Evolutionary conservation across 495 filamentous ascomycete genomes (phyloP).

Genomic region (Penicillium turbatum): DNA sequence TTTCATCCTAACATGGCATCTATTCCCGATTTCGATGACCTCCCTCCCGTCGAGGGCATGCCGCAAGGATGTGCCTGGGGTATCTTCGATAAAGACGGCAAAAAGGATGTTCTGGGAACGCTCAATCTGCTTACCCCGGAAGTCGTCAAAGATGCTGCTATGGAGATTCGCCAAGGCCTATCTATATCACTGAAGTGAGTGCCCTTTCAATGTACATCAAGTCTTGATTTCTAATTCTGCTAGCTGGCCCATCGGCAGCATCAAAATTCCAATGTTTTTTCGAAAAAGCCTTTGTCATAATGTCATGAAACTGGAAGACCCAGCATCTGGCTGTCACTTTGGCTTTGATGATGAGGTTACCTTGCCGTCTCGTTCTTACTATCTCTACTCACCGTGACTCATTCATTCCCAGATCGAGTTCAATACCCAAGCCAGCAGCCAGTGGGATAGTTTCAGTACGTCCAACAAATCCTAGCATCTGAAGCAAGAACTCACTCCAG

Average conservation of each 20-base stretch:
- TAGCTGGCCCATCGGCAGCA: constrained; percentile 41
- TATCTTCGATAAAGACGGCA: constrained; percentile 56
- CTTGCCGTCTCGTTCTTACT: not conserved
- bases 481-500: not conserved
- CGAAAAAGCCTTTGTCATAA: constrained; percentile 51
- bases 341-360: constrained; percentile 43
- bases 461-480: not conserved
- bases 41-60: constrained; percentile 55
- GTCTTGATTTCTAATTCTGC: not conserved
- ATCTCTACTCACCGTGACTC: not conserved
- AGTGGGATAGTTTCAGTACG: constrained; percentile 37
- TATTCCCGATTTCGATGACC: constrained; percentile 51
- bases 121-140: constrained; percentile 56
- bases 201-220: not conserved
- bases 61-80: constrained; percentile 65
- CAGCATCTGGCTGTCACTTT: constrained; percentile 9
- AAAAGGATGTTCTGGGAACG: constrained; percentile 56
- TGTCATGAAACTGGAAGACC: constrained; percentile 42
- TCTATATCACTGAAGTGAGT: constrained; percentile 57
- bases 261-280: constrained; percentile 45
- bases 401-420: constrained; percentile 35
- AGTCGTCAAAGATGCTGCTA: constrained; percentile 46
- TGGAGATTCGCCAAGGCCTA: constrained; percentile 51
- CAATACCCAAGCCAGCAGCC: constrained; percentile 46
- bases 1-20: not conserved